Evolutionary conservation across 1,284 basidiomycete species (phyloP), one percentile per base, ranked within the genome.

Genomic region (Quambalaria eucalypti): DNA sequence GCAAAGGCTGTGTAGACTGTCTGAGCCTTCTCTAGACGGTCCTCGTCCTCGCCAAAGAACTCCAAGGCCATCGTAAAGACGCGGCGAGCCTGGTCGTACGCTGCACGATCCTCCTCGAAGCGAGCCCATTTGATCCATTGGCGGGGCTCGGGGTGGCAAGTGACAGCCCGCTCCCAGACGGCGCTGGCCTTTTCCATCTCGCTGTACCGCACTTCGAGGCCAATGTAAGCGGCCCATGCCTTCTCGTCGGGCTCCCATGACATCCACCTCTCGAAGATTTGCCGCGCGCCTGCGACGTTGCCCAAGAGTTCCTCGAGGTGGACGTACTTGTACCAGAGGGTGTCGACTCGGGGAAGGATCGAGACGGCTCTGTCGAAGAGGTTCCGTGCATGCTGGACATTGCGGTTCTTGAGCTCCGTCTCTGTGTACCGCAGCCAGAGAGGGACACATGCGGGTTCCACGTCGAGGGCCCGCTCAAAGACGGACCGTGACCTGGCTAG

Each of bases 181-280:
- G 84, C 81, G 64, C 90, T 93, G 1, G 91, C 93, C 10, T 91
- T 82, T 67, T 97, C 93, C 36, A 85, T 78, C 78, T 99, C 95
- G 62, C 86, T 81, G 76, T 98, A 98, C 48, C 93, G 82, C 71
- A 88, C 84, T 79, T 99, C 95, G 76, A 98, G 65, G 80, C 79
- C 96, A 93, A 98, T 90, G 77, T 95, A 98, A 10, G 90, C 89
- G 73, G 90, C 87, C 95, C 93, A 98, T 5, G 93, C 91, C 79
- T 96, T 97, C 82, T 98, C 95, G 71, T 97, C 90, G 0, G 95
- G 95, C 76, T 98, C 91, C 95, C 95, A 98, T 62, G 87, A 83
- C 90, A 98, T 95, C 93, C 93, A 98, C 48, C 93, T 83, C 77
- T 99, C 95, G 69, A 98, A 98, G 55, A 98, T 88, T 76, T 97